Conservation (phyloP, 139 green algal species). For the Coccomyxa sp. region DNA sequence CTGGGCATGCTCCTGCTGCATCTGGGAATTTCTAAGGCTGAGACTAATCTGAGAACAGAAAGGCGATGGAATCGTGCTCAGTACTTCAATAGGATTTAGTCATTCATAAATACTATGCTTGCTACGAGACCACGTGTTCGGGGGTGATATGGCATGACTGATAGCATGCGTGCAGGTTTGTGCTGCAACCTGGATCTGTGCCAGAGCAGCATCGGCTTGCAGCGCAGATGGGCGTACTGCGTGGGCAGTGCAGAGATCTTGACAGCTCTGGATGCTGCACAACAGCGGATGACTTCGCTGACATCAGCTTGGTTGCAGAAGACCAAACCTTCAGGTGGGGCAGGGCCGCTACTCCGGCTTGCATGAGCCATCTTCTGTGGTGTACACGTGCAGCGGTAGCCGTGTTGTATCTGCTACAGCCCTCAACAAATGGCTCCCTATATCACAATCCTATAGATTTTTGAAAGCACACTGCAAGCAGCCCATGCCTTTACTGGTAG, state of each 20-base stretch:
- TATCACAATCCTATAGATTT: neutral
- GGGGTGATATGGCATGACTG: neutral
- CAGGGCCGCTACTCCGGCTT: too few relatives aligned
- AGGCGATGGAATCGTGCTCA: neutral
- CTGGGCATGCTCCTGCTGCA: neutral
- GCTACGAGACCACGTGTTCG: too few relatives aligned
- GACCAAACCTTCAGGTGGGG: neutral
- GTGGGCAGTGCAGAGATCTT: neutral
- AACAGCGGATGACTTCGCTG: conserved; percentile 14
- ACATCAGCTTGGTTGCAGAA: conserved; percentile 6
- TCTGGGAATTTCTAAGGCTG: neutral
- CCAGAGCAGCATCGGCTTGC: conserved; percentile 6
- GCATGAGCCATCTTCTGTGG: neutral
- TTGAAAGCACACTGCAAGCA: neutral
- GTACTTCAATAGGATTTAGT: neutral
- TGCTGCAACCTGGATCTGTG: conserved; percentile 24
- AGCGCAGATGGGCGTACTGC: conserved; percentile 8
- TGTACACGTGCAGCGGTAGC: neutral
- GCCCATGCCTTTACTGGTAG: neutral
- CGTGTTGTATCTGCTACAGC: neutral
- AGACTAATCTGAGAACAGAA: neutral
- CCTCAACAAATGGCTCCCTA: neutral
- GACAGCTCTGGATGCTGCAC: neutral
- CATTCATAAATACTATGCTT: neutral
- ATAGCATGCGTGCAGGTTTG: conserved; percentile 11